A percentile compares a stretch with the other conserved stretches of the same genome.
Conservation (phyloP, 306 rosid genomes). For the Glycyrrhiza uralensis region DNA sequence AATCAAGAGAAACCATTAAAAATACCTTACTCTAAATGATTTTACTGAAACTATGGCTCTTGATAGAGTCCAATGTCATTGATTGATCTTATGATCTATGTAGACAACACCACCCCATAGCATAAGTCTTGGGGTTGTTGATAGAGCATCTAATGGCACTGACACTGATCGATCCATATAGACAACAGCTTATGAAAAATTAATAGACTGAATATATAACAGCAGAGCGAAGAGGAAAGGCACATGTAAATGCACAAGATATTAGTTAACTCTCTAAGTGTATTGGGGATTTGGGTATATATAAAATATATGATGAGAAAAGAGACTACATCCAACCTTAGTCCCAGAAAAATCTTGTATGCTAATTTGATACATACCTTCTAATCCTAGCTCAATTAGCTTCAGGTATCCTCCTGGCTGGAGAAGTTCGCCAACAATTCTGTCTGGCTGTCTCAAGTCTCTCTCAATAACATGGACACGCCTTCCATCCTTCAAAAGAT, state of each 20-base stretch:
- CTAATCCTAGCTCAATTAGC: conserved; percentile 54
- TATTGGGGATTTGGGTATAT: background rate
- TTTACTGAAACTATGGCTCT: background rate
- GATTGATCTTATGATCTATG: background rate
- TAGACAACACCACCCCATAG: background rate
- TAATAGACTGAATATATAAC: background rate
- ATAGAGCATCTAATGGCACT: background rate
- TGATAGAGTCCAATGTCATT: background rate
- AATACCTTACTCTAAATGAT: background rate
- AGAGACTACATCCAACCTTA: background rate
- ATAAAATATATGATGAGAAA: background rate
- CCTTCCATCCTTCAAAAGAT: conserved; percentile 50
- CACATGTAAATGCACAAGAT: too few relatives aligned
- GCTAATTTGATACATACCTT: conserved; percentile 42
- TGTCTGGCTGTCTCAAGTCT: conserved; percentile 53
- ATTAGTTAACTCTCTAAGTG: background rate
- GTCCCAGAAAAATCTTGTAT: background rate
- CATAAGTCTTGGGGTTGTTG: background rate
- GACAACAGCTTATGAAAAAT: background rate
- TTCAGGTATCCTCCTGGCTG: conserved; percentile 73
- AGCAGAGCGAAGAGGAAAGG: too few relatives aligned
- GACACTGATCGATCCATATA: background rate
- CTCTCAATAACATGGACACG: conserved; percentile 58
- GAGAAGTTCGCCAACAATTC: conserved; percentile 68
- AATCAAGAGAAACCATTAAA: background rate